Evolutionary conservation across 139 green algal species (phyloP), one percentile per base, ranked within the genome.

Genomic region (Deuterostichococcus epilithicus): DNA sequence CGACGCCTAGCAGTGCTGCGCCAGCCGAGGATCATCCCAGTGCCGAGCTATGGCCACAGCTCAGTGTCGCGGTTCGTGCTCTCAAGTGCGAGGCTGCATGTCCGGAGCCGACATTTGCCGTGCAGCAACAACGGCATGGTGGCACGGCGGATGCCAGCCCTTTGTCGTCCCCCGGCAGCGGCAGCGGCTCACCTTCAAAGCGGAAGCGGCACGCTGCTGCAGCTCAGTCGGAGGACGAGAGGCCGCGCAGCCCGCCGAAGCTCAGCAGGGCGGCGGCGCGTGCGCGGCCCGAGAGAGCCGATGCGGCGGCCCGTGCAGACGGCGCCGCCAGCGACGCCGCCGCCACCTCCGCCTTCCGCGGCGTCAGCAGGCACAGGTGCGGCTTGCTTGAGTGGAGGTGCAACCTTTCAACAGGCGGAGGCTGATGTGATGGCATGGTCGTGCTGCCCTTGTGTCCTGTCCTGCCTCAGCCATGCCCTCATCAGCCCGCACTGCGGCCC

Each of bases 281-380:
- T 28, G 28, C 13, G 13, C 26, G 52, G 28, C 52, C 52, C 26
- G 52, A 13, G 28, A 20, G 18, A 30, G 52, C 20, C 3, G 52
- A 13, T 5, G 52, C 8, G 20, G 52, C 52, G 3, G 20, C 18
- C 3, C 18, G 18, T 5, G 13, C 52, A 28, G 10, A 63, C 13
- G 18, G 44, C 28, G 36, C 28, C 13, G 65, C 72, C 30, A 44
- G 44, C 15, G 44, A 68, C 32, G 30, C 72, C 45, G 38, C 8
- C 72, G 52, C 44, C 38, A 70, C 73, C 58, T 77, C 73, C 6
- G 52, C 66, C 22, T 77, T 59, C 35, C 66, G 73, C 36, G 73
- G 73, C 73, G 73, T 77, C 34, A 77, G 73, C 34, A 70, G 67
- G 35, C 73, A 77, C 35, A 77, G 73, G 73, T 77, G 6, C n/a